phyloP scores from a whole-genome alignment of 768 basidiomycete genomes.

The Leccinum barrowsii region DNA sequence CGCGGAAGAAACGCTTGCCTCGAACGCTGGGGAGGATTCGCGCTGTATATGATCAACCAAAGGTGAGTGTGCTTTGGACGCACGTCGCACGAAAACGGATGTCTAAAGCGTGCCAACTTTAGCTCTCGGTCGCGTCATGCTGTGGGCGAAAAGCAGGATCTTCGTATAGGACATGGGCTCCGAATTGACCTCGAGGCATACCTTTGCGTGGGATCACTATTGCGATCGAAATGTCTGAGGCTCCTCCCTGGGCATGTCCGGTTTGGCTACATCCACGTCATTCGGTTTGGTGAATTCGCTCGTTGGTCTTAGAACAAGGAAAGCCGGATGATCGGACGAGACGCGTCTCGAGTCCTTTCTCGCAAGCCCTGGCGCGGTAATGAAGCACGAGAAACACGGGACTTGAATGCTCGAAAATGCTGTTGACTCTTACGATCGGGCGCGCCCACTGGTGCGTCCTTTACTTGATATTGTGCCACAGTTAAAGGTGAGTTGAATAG shows the following conservation, averaged over 20 bases:
- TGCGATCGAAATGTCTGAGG: no score
- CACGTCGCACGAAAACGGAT: neutral
- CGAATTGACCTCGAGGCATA: neutral
- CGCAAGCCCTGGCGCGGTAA: neutral
- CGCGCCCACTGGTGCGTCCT: neutral
- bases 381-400: neutral
- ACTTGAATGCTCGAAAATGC: neutral
- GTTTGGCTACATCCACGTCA: no score
- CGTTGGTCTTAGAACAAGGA: no score
- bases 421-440: no score
- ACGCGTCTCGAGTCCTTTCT: neutral
- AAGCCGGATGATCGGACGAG: no score
- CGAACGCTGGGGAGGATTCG: no score
- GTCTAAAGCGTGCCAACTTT: neutral
- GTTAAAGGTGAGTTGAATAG: constrained; percentile 44
- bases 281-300: no score
- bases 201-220: neutral
- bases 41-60: no score
- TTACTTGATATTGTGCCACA: constrained; percentile 20
- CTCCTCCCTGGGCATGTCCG: no score
- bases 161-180: neutral
- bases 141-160: neutral
- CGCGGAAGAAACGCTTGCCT: no score
- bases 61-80: no score
- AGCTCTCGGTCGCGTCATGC: neutral